Evolutionary conservation across 768 basidiomycete species (phyloP).

Genomic region (Panus rudis): DNA sequence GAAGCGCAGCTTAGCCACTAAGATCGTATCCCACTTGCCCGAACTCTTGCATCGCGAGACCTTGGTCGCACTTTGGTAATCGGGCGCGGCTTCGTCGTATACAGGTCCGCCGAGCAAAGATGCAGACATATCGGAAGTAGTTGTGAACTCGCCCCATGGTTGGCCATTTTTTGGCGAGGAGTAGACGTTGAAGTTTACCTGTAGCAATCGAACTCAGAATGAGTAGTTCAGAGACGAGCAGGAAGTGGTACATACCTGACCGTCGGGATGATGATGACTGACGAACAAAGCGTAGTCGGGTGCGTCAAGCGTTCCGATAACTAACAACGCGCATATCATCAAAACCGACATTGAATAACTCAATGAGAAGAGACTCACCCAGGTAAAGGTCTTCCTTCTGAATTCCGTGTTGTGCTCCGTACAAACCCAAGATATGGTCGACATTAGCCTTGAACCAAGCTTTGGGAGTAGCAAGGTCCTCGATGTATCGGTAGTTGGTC

Average conservation of each 20-base stretch:
- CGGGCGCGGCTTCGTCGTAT: slow-evolving; percentile 36
- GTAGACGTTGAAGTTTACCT: slow-evolving; percentile 70
- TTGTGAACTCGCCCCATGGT: slow-evolving; percentile 71
- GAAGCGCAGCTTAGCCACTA: slow-evolving; percentile 61
- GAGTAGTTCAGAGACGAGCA: slow-evolving; percentile 1
- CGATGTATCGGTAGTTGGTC: slow-evolving; percentile 62
- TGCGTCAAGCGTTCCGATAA: slow-evolving; percentile 66
- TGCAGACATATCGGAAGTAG: slow-evolving; percentile 35
- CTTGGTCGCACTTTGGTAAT: slow-evolving; percentile 37
- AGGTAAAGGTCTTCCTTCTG: slow-evolving; percentile 30
- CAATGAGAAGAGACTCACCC: slow-evolving; percentile 20
- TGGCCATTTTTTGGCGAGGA: slow-evolving; percentile 40
- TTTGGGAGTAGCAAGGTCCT: slow-evolving; percentile 54
- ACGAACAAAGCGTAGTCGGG: slow-evolving; percentile 72
- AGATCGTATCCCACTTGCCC: slow-evolving; percentile 46
- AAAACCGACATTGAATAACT: neutral
- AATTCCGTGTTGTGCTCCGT: slow-evolving; percentile 30
- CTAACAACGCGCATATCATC: slow-evolving; percentile 17
- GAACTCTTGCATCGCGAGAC: slow-evolving; percentile 37
- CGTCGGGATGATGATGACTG: slow-evolving; percentile 60
- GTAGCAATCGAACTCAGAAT: slow-evolving; percentile 9
- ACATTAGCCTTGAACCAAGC: slow-evolving; percentile 71
- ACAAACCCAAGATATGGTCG: slow-evolving; percentile 53
- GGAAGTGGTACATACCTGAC: slow-evolving; percentile 29
- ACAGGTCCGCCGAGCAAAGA: slow-evolving; percentile 37